Evolutionary conservation across 108 stramenopile genomes (phyloP).

Genomic region (Bacterosira constricta): DNA sequence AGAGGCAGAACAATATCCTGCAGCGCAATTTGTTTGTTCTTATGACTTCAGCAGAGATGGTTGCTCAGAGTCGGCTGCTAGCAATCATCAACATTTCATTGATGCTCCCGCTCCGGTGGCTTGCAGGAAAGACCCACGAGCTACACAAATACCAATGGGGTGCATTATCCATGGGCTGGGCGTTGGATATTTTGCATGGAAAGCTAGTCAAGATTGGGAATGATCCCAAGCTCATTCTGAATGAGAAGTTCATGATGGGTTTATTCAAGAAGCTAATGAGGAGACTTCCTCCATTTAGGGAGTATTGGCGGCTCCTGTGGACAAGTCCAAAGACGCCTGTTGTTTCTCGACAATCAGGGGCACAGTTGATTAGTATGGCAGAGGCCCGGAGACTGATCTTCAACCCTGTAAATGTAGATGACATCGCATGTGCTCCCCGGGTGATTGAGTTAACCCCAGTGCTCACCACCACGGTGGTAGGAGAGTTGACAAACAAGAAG

Average conservation of each 20-base stretch:
- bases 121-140: neutral
- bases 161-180: neutral
- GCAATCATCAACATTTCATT: neutral
- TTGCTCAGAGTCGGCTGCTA: neutral
- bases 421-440: neutral
- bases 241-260: constrained; percentile 4
- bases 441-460: neutral
- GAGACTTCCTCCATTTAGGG: constrained; percentile 3
- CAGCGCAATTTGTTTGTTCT: neutral
- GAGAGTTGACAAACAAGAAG: neutral
- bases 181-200: neutral
- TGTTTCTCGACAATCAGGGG: neutral
- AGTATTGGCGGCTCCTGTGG: neutral
- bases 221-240: neutral
- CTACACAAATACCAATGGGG: neutral
- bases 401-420: neutral
- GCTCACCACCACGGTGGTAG: neutral
- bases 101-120: neutral
- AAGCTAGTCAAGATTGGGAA: neutral
- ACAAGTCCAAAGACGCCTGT: neutral
- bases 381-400: neutral
- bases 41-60: neutral
- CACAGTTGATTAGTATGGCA: neutral
- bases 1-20: neutral
- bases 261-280: neutral